Evolutionary conservation across 2,329 filamentous ascomycete species (phyloP), one percentile per base, ranked within the genome.

Genomic region (Nemania diffusa): DNA sequence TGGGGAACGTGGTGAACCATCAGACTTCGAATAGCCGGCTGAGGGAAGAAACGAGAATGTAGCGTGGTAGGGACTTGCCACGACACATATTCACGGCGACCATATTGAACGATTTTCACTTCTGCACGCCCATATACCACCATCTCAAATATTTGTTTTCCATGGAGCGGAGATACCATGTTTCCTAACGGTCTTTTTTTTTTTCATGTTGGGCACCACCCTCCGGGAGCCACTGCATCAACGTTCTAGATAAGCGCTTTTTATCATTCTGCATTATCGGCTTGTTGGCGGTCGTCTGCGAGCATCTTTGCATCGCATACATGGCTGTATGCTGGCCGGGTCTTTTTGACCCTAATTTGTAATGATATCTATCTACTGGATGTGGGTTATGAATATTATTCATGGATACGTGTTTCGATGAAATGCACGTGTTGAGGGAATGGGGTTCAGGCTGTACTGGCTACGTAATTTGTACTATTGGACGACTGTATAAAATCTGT

Each of bases 21-120:
- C 85, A 87, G 71, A 78, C 79, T 44, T 85, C 84, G 0, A 85
- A 83, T 73, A 87, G 84, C 70, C 85, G 85, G 11, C 78, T 88
- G 37, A 81, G 85, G 42, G 85, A 88, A 68, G 85, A 87, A 75
- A 82, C 81, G n/a, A 82, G 81, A 71, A 73, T 78, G 73, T 78
- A 69, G 75, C 27, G 32, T 48, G 56, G 24, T 22, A 29, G 29
- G 32, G 2, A 51, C 15, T 42, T 27, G 24, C 51, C 42, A 62
- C 27, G 17, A 17, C 32, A 60, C 44, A 48, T 24, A 67, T 69
- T 24, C 26, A 40, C 62, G 20, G n/a, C 50, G 46, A 56, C 40
- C 37, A 64, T 60, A 34, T 65, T 51, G 42, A 63, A 63, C 52
- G 61, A 68, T 55, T 65, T 69, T 57, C 29, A 29, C 55, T 65